Evolutionary conservation across 202 grass and related monocot genomes (phyloP), one percentile per base, ranked within the genome.

Genomic region (Schoenoplectus tabernaemontani): DNA sequence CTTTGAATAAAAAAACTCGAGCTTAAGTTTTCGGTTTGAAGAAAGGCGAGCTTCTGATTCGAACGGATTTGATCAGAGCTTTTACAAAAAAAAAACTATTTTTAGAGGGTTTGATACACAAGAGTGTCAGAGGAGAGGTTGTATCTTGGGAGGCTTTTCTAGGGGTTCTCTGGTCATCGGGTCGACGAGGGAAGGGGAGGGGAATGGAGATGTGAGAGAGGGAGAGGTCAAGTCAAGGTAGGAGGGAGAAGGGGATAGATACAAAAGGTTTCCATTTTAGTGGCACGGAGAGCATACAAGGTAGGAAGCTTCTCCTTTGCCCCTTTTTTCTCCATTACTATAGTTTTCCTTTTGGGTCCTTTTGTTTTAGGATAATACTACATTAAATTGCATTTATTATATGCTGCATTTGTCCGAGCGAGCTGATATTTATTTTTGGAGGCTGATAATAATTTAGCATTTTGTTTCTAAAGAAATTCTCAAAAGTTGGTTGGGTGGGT

Each of bases 291-390:
- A n/a, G 13, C 30, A 60, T 51, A 57, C 37, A 76, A 38, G 79
- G 48, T 38, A 59, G 57, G 83, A 84, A 79, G 30, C 64, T 84
- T 79, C 75, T 76, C 15, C 23, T 20, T 79, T 38, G 46, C n/a
- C 37, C 12, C 34, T 54, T 16, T 15, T 30, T 30, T 0, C 23
- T 50, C 4, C 24, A 32, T 32, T 73, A n/a, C 16, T 3, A n/a
- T 53, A 30, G 26, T 34, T 53, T 53, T 74, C 53, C 46, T 54
- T n/a, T 33, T 74, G 0, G 46, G 26, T 74, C 46, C 46, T 33
- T 74, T 53, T 53, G 1, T 74, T 74, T 74, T 34, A 17, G 20
- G 41, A 70, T 70, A 44, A 70, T 70, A 8, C 1, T 47, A 5
- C 5, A 47, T 70, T 26, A 0, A 70, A 46, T 41, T 6, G 7